phyloP scores from a whole-genome alignment of 1,284 basidiomycete species.

The Meira nashicola region DNA sequence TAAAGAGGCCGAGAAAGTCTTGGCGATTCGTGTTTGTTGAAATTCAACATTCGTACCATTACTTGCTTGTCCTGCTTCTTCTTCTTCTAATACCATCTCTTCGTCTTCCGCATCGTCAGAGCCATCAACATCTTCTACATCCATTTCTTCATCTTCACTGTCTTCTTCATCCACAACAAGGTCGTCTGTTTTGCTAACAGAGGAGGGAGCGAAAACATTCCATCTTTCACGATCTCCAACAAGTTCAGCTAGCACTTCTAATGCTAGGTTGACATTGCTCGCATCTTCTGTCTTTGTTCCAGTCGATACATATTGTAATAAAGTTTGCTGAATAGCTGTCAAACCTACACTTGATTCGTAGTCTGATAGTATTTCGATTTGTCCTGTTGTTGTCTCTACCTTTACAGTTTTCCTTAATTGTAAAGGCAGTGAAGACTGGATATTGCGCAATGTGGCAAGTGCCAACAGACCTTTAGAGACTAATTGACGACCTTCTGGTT shows the following conservation, averaged over 20 bases:
- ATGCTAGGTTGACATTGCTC: slow-evolving; percentile 33
- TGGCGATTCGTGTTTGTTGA: slow-evolving; percentile 21
- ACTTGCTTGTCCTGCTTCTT: neutral
- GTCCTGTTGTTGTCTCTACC: slow-evolving; percentile 8
- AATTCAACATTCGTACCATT: slow-evolving; percentile 12
- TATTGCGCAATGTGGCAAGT: slow-evolving; percentile 11
- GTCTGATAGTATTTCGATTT: neutral
- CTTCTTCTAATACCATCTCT: slow-evolving; percentile 17
- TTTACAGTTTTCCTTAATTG: neutral
- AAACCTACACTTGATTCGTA: neutral
- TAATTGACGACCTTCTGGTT: slow-evolving; percentile 3
- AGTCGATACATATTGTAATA: neutral
- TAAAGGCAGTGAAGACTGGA: slow-evolving; percentile 1
- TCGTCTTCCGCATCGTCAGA: slow-evolving; percentile 20
- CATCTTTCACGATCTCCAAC: slow-evolving; percentile 19
- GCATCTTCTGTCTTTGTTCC: slow-evolving; percentile 19
- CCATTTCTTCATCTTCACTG: neutral
- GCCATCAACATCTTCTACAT: slow-evolving; percentile 1
- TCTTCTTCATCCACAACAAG: slow-evolving; percentile 12
- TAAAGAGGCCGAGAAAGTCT: neutral
- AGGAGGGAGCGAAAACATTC: neutral
- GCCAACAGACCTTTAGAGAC: slow-evolving; percentile 6
- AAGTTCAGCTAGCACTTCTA: slow-evolving; percentile 45
- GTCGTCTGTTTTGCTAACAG: neutral
- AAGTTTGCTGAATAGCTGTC: neutral